These are phyloP conservation scores for Lepidium aucheri DNA, from an alignment of 345 rosid genomes.

Conservation along the genomic window DNA sequence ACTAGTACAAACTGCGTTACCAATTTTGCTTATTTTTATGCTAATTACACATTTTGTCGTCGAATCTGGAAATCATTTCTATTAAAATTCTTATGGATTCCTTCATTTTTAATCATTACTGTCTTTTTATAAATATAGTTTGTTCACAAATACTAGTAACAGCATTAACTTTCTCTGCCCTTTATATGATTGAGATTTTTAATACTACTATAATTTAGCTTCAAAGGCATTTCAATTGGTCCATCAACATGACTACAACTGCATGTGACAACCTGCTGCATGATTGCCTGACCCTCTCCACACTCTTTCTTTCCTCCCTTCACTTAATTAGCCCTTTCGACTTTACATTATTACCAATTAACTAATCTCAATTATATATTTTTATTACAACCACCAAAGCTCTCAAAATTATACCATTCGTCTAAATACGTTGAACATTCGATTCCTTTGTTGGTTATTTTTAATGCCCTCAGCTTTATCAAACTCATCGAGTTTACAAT, in stretches of 20 bases:
- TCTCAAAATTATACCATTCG: neutral
- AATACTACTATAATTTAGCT: constrained; percentile 6
- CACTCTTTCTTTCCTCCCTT: constrained; percentile 17
- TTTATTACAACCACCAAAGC: constrained; percentile 4
- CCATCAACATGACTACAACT: constrained; percentile 26
- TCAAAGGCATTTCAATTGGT: constrained; percentile 25
- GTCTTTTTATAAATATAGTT: neutral
- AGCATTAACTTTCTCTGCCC: constrained; percentile 4
- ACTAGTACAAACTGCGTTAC: no score
- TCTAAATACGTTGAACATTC: constrained; percentile 23
- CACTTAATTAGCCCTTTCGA: constrained; percentile 1
- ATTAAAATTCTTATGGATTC: neutral
- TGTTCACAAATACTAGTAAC: constrained; percentile 7
- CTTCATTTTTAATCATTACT: neutral
- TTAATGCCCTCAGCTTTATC: neutral
- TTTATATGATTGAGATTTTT: constrained; percentile 10
- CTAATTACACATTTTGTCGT: no score
- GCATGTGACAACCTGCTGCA: constrained; percentile 26
- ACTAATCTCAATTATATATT: neutral
- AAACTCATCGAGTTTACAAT: neutral
- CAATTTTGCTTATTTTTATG: no score
- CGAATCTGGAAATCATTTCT: neutral
- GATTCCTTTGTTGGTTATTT: constrained; percentile 2
- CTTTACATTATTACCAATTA: constrained; percentile 18
- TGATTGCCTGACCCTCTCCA: constrained; percentile 7